Conservation (phyloP, 371 early-diverging fungal species). For the Gilbertella persicaria region DNA sequence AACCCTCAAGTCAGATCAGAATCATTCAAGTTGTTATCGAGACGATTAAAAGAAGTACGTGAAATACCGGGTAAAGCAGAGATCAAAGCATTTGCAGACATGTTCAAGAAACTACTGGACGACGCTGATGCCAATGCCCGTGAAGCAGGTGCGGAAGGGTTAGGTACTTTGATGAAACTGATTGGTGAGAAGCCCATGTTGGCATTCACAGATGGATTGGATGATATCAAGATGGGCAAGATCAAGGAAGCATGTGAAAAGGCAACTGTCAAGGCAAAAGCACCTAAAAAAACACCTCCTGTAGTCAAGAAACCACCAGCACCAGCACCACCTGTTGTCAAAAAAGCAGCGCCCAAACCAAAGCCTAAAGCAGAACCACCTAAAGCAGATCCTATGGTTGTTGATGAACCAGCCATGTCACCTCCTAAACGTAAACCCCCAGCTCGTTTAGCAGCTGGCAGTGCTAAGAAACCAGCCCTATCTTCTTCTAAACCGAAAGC, state of each 20-base stretch:
- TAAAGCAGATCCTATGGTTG: conserved; percentile 32
- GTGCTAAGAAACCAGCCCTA: conserved; percentile 55
- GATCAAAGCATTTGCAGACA: conserved; percentile 73
- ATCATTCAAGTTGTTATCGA: conserved; percentile 67
- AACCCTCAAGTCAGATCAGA: conserved; percentile 91
- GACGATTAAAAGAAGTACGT: conserved; percentile 70
- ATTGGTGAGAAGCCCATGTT: conserved; percentile 79
- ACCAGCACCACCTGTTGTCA: conserved; percentile 7
- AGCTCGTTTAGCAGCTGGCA: conserved; percentile 37
- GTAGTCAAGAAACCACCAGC: conserved; percentile 10
- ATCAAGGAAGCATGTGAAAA: conserved; percentile 85
- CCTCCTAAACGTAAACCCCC: conserved; percentile 70
- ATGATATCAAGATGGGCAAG: conserved; percentile 84
- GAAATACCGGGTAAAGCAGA: conserved; percentile 77
- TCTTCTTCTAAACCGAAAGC: conserved; percentile 48
- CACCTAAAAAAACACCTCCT: conserved; percentile 43
- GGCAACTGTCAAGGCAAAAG: conserved; percentile 74
- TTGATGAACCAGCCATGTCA: conserved; percentile 46
- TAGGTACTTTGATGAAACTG: conserved; percentile 90
- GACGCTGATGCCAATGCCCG: conserved; percentile 88
- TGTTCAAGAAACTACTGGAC: conserved; percentile 76
- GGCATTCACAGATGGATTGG: conserved; percentile 80
- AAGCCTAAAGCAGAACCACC: conserved; percentile 17
- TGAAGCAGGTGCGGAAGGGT: conserved; percentile 82
- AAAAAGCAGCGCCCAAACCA: conserved; percentile 21